phyloP scores from a whole-genome alignment of 768 basidiomycete species.

The Hemileccinum impolitum region DNA sequence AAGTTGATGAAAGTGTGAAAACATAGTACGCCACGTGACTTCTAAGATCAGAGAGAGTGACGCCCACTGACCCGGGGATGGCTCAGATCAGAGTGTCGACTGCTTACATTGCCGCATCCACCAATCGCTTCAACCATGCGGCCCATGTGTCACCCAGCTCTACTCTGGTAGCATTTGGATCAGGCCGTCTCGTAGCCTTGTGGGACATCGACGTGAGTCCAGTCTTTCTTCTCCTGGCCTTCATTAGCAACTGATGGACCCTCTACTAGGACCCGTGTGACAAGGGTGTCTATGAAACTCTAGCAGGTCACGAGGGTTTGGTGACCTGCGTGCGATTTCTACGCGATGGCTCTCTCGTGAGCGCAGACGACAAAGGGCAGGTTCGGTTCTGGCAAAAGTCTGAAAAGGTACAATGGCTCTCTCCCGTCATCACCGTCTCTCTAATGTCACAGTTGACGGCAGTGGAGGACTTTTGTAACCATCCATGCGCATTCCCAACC shows the following conservation, averaged over 20 bases:
- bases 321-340: slow-evolving; percentile 79
- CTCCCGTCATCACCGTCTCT: slow-evolving; percentile 7
- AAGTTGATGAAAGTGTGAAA: no score
- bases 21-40: slow-evolving; percentile 12
- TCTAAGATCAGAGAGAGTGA: slow-evolving; percentile 13
- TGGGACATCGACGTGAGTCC: slow-evolving; percentile 53
- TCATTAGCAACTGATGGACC: slow-evolving; percentile 6
- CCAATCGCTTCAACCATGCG: slow-evolving; percentile 43
- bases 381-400: slow-evolving; percentile 57
- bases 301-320: slow-evolving; percentile 69
- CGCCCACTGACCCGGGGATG: slow-evolving; percentile 5
- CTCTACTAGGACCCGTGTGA: slow-evolving; percentile 44
- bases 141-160: slow-evolving; percentile 34
- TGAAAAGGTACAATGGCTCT: slow-evolving; percentile 21
- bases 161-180: slow-evolving; percentile 52
- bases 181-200: slow-evolving; percentile 52
- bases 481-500: slow-evolving; percentile 64
- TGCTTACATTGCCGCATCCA: slow-evolving; percentile 45
- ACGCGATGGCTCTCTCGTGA: slow-evolving; percentile 48
- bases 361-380: slow-evolving; percentile 73
- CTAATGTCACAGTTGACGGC: slow-evolving; percentile 7
- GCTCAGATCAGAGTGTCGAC: slow-evolving; percentile 15
- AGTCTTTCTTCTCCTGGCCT: neutral
- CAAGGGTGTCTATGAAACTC: slow-evolving; percentile 59
- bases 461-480: slow-evolving; percentile 56